A percentile compares a stretch with the other conserved stretches of the same genome.
phyloP scores from a whole-genome alignment of 2,329 filamentous ascomycete genomes.

The Dactylellina leptospora region DNA sequence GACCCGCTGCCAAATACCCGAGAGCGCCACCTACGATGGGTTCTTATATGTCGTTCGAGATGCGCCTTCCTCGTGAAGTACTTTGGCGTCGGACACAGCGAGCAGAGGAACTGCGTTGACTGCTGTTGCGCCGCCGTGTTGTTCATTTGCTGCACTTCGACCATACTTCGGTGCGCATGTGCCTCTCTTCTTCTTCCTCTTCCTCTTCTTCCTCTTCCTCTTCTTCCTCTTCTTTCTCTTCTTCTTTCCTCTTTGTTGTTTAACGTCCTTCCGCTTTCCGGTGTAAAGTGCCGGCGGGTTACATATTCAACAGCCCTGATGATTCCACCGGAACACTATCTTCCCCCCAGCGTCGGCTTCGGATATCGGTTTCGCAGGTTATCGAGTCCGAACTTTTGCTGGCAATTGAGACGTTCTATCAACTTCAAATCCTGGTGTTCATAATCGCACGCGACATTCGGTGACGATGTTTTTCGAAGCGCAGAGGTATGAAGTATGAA shows the following conservation, averaged over 20 bases:
- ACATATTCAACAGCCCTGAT: constrained; percentile 27
- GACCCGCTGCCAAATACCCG: neutral
- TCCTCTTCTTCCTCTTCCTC: neutral
- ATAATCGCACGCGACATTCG: no score
- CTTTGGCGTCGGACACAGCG: constrained; percentile 35
- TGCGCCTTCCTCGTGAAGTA: constrained; percentile 50
- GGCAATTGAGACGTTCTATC: neutral
- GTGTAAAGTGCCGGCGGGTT: constrained; percentile 23
- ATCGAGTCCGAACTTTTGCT: neutral
- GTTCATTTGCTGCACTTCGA: constrained; percentile 16
- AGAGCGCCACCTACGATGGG: constrained; percentile 33
- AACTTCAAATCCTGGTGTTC: no score
- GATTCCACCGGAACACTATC: neutral
- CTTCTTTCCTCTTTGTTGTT: neutral
- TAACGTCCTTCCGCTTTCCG: constrained; percentile 18
- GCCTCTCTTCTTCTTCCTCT: neutral
- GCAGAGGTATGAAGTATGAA: no score
- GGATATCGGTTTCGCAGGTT: neutral
- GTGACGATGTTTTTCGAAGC: no score
- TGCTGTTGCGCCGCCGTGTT: constrained; percentile 26
- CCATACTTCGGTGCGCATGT: neutral
- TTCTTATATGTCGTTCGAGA: constrained; percentile 46
- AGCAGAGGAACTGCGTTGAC: constrained; percentile 34
- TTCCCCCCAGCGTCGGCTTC: neutral
- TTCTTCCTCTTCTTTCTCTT: neutral